Evolutionary conservation across 768 basidiomycete species (phyloP).

Genomic region (Mycena pura): DNA sequence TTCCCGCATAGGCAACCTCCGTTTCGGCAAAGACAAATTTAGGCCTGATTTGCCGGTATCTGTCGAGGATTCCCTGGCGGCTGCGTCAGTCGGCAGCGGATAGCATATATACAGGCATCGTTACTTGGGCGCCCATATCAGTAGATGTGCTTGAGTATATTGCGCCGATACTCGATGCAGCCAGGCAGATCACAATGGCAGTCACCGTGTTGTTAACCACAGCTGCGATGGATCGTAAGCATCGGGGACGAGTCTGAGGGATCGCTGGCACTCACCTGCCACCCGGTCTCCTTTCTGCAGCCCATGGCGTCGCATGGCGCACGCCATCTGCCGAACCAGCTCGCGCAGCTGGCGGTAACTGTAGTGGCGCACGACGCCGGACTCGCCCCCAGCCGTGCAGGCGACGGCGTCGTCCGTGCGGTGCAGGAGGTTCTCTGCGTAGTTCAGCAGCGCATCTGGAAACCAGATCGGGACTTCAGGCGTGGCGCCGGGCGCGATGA

Average conservation of each 20-base stretch:
- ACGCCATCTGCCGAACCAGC: slow-evolving; percentile 61
- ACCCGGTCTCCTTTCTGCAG: slow-evolving; percentile 68
- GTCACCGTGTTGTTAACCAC: slow-evolving; percentile 69
- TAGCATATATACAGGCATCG: background rate
- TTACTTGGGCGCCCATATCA: slow-evolving; percentile 73
- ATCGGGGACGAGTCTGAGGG: background rate
- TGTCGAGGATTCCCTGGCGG: slow-evolving; percentile 57
- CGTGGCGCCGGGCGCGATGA: slow-evolving; percentile 52
- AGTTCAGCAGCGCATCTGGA: slow-evolving; percentile 69
- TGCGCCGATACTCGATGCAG: slow-evolving; percentile 68
- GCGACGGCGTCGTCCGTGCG: slow-evolving; percentile 67
- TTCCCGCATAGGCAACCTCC: slow-evolving; percentile 69
- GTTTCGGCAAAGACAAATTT: slow-evolving; percentile 75
- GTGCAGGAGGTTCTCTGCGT: slow-evolving; percentile 73
- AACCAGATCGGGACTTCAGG: slow-evolving; percentile 74
- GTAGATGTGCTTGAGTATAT: slow-evolving; percentile 76
- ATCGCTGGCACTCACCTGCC: slow-evolving; percentile 52
- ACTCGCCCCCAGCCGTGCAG: slow-evolving; percentile 63
- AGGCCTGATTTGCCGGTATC: slow-evolving; percentile 74
- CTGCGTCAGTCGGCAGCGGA: background rate
- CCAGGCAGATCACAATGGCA: slow-evolving; percentile 66
- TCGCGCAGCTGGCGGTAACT: slow-evolving; percentile 61
- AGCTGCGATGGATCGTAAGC: slow-evolving; percentile 42
- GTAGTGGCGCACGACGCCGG: slow-evolving; percentile 54
- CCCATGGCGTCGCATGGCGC: slow-evolving; percentile 63